phyloP scores from a whole-genome alignment of 2,329 filamentous ascomycete species.

The Cladobotryum mycophilum region DNA sequence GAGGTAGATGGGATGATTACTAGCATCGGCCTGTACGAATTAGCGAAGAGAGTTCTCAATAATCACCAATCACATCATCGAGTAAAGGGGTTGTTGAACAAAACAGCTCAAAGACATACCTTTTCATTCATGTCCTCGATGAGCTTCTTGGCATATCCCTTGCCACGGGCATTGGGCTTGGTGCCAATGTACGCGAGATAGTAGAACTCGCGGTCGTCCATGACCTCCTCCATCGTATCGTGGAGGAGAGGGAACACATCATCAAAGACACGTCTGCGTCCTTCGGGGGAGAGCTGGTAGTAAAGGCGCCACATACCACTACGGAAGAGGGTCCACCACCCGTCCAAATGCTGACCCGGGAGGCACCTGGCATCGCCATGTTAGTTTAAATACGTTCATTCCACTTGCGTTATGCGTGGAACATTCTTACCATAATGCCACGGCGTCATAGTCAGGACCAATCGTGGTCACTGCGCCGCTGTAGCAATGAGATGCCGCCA shows the following conservation, averaged over 20 bases:
- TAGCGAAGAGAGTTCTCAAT: neutral
- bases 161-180: conserved; percentile 61
- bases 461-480: conserved; percentile 69
- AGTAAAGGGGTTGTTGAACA: neutral
- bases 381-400: neutral
- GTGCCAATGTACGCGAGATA: conserved; percentile 82
- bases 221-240: conserved; percentile 61
- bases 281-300: conserved; percentile 68
- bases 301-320: conserved; percentile 72
- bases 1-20: conserved; percentile 65
- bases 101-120: conserved; percentile 35
- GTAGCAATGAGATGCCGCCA: conserved; percentile 68
- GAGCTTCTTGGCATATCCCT: conserved; percentile 66
- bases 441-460: conserved; percentile 68
- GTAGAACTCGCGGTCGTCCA: conserved; percentile 64
- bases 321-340: conserved; percentile 63
- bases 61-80: neutral
- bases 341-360: conserved; percentile 64
- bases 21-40: conserved; percentile 54
- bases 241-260: conserved; percentile 73
- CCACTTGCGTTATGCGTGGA: neutral
- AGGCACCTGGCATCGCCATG: neutral
- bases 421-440: conserved; percentile 65
- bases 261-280: conserved; percentile 65
- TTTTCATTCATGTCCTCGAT: conserved; percentile 61